Percentiles rank a stretch among this genome's conserved stretches.
Evolutionary conservation across 2,329 filamentous ascomycete species (phyloP).

Genomic region (Tolypocladium guangdongense): DNA sequence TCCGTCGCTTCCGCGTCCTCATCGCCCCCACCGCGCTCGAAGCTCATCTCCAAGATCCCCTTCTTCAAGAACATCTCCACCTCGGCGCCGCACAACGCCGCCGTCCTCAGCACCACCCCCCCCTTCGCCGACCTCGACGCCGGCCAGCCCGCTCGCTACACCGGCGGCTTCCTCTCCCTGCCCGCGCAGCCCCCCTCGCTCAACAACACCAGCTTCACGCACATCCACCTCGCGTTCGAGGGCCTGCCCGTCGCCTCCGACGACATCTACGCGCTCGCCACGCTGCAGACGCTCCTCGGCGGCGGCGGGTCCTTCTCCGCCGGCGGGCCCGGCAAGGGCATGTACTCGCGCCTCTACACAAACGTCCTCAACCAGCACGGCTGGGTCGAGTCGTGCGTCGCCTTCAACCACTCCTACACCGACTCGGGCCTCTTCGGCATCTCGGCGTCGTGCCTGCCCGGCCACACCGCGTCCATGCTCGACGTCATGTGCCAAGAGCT

Average conservation of each 20-base stretch:
- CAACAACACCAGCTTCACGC: slow-evolving; percentile 68
- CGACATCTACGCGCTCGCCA: slow-evolving; percentile 93
- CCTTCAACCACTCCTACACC: slow-evolving; percentile 96
- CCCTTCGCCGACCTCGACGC: slow-evolving; percentile 42
- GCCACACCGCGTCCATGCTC: slow-evolving; percentile 70
- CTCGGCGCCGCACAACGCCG: slow-evolving; percentile 52
- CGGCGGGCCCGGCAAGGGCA: slow-evolving; percentile 93
- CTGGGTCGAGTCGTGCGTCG: slow-evolving; percentile 92
- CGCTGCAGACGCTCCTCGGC: slow-evolving; percentile 87
- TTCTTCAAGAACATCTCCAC: slow-evolving; percentile 85
- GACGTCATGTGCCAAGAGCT: slow-evolving; percentile 93
- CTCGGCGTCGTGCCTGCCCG: slow-evolving; percentile 72
- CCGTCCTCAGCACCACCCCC: slow-evolving; percentile 36
- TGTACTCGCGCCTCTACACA: slow-evolving; percentile 96
- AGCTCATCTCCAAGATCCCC: slow-evolving; percentile 70
- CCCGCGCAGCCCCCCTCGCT: slow-evolving; percentile 72
- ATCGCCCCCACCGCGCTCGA: slow-evolving; percentile 38
- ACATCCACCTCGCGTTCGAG: slow-evolving; percentile 95
- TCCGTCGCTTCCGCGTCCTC: slow-evolving; percentile 22
- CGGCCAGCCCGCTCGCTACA: slow-evolving; percentile 65
- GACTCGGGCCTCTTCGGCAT: slow-evolving; percentile 95
- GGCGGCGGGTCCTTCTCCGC: slow-evolving; percentile 95
- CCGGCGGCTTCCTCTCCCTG: slow-evolving; percentile 82
- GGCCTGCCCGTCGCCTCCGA: slow-evolving; percentile 80
- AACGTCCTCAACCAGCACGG: slow-evolving; percentile 96